Conservation (phyloP, 148 eudicot species). For the Bassia scoparia region DNA sequence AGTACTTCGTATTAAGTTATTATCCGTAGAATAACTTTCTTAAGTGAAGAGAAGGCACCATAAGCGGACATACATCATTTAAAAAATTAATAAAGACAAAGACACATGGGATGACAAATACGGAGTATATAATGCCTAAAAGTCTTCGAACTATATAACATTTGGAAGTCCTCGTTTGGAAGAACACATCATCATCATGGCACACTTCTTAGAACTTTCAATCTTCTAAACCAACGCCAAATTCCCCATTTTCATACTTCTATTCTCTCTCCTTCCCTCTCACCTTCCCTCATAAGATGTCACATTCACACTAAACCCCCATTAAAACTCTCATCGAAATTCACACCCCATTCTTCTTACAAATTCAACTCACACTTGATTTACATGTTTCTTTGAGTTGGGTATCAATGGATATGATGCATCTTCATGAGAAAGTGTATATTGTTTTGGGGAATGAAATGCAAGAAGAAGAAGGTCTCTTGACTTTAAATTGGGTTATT, state of each 20-base stretch:
- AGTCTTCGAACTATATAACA: no score
- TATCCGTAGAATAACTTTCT: no score
- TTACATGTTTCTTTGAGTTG: not conserved
- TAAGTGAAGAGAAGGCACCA: no score
- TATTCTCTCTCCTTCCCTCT: slow-evolving; percentile 4
- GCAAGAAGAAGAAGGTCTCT: slow-evolving; percentile 48
- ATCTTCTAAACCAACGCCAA: not conserved
- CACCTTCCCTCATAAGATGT: not conserved
- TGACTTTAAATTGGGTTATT: slow-evolving; percentile 60
- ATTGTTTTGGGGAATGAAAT: slow-evolving; percentile 60
- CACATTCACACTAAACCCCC: not conserved
- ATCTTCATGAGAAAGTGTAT: slow-evolving; percentile 50
- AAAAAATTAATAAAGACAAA: no score
- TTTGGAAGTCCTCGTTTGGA: no score
- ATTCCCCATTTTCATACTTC: not conserved
- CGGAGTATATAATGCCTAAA: no score
- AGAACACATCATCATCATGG: no score
- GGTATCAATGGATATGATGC: not conserved
- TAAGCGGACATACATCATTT: no score
- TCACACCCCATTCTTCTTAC: not conserved
- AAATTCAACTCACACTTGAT: not conserved
- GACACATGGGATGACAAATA: no score
- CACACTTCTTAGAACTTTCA: no score
- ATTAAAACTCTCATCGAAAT: not conserved
- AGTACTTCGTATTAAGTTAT: no score